phyloP scores from a whole-genome alignment of 2,329 filamentous ascomycete species.

The Colletotrichum sp. region DNA sequence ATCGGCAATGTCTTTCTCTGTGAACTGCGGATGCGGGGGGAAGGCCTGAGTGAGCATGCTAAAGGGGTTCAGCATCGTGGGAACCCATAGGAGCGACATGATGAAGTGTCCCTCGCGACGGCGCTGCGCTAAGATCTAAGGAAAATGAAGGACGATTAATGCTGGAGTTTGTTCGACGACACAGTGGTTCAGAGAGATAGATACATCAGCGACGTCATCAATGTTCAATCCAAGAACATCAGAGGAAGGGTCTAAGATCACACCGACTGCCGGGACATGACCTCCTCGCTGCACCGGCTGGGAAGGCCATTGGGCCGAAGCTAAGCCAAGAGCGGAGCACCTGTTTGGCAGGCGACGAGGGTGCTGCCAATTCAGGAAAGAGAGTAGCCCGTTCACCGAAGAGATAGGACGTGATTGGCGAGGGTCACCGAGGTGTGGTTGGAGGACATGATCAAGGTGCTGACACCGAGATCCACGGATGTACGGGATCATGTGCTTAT shows the following conservation, averaged over 20 bases:
- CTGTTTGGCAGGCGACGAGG: not conserved
- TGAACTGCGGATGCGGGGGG: constrained; percentile 43
- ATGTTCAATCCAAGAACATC: not conserved
- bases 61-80: constrained; percentile 15
- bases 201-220: not conserved
- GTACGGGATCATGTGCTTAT: not conserved
- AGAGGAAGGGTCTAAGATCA: not conserved
- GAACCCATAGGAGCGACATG: not conserved
- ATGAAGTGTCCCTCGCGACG: not conserved
- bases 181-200: not conserved
- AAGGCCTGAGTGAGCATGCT: constrained; percentile 27
- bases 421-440: not conserved
- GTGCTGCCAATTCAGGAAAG: not conserved
- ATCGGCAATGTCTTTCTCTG: constrained; percentile 43
- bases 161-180: not conserved
- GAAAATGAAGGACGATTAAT: not conserved
- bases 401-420: not conserved
- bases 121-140: not conserved
- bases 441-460: not conserved
- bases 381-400: not conserved
- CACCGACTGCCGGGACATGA: not conserved
- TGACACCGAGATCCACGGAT: not conserved
- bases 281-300: not conserved
- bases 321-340: constrained; percentile 11
- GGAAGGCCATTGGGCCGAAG: constrained; percentile 5